Base-by-base conservation (phyloP, 176 grass and related monocot genomes). In the Tillandsia leiboldiana region DNA sequence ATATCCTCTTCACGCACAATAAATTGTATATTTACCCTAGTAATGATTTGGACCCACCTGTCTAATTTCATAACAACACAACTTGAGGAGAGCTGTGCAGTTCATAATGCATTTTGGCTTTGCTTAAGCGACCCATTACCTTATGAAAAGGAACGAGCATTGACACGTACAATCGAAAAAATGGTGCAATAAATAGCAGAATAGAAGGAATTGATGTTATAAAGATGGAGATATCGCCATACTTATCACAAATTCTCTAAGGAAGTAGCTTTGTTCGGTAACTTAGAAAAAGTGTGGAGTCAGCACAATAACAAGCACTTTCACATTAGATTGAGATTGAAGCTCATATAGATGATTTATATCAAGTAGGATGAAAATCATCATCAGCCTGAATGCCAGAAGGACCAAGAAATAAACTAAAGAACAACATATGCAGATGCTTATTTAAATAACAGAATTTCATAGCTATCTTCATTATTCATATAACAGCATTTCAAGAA, bases 401-500 rank as follows among this genome's bases (percentile, higher is more conserved):
- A 42, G 3, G 33, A 7, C 33, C 33, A 42, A 42, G 33, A 42
- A 42, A 42, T 42, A 42, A 42, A 42, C 33, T 42, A 42, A 42
- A 42, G 33, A 42, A 42, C 33, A 42, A 7, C 33, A 42, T 42
- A 42, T 42, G 13, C 56, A 61, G 15, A 61, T 23, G n/a, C 17
- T 18, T 61, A 3, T 9, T 18, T 2, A 2, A 10, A n/a, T 61
- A 61, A 10, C 56, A 9, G 15, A 10, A 61, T 61, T 9, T 15
- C 56, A 7, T 61, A 17, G 67, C 26, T 48, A 64, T 64, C 11
- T n/a, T 11, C 68, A 50, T 63, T 27, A 49, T 65, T 52, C 17
- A 56, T 66, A 76, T 20, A 50, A 71, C 67, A 73, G 10, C 17
- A 68, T 62, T 64, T 51, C 50, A 17, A 33, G 65, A 78, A 50